A percentile compares a stretch with the other conserved stretches of the same genome.
phyloP scores from a whole-genome alignment of 2,329 filamentous ascomycete genomes.

The Aspergillus versicolor region DNA sequence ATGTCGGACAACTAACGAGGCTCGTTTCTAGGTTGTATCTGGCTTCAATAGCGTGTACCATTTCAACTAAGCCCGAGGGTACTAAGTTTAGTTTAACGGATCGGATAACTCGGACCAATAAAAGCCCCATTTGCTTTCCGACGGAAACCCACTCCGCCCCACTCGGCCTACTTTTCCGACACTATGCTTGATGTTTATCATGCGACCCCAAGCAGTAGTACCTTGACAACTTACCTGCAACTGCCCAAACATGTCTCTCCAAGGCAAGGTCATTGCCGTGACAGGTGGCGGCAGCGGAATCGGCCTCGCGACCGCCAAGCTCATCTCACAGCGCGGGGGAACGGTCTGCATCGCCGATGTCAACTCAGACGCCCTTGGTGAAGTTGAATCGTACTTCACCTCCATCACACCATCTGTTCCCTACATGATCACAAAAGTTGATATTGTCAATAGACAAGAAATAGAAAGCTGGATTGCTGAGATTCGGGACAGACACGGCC shows the following conservation, averaged over 20 bases:
- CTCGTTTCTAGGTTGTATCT: no score
- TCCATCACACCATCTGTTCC: neutral
- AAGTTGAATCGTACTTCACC: neutral
- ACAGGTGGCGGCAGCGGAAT: constrained; percentile 2
- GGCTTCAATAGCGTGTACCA: no score
- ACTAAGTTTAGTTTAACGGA: no score
- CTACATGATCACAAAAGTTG: neutral
- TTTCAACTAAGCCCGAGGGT: no score
- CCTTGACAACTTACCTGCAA: no score
- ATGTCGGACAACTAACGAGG: no score
- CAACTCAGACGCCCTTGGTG: neutral
- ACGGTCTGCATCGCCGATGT: constrained; percentile 2
- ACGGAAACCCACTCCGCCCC: no score
- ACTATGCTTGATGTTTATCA: no score
- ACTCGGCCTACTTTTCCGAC: no score
- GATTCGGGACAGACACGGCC: neutral
- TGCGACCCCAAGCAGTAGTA: no score
- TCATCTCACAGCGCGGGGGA: neutral
- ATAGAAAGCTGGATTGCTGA: neutral
- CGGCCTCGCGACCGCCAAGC: neutral
- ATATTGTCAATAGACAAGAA: neutral
- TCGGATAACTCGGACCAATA: no score
- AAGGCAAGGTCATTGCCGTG: neutral
- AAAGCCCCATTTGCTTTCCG: no score
- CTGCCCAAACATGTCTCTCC: neutral